Base-by-base conservation (phyloP, 371 early-diverging fungal species). In the Saksenaea oblongispora region DNA sequence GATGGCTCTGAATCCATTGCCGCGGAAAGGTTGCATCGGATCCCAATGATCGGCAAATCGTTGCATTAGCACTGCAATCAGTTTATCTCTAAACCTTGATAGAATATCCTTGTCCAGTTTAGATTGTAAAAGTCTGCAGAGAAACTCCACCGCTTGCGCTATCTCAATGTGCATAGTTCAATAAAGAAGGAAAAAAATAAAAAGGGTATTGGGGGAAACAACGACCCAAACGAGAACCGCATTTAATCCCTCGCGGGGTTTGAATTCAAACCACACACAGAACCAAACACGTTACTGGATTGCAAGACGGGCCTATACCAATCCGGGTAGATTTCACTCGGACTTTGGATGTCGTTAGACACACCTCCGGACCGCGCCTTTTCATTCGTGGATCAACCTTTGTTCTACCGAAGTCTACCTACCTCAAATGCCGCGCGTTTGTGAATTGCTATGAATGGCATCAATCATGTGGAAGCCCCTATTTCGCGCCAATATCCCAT, bases 1-100 rank as follows among this genome's bases (percentile, higher is more conserved):
- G 63, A 92, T 80, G 26, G 91, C 84, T 69, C 93, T 84, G 77
- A 86, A 92, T 17, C 80, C 93, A 70, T 88, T 91, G 59, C 93
- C 93, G 28, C 72, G 72, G 56, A 66, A 72, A 24, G 91, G 88
- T 35, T 81, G 75, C 36, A 87, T 78, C 9, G 84, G 64, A 61
- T 91, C 82, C 93, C 93, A 92, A 64, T 92, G 93, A 58, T 84
- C 74, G 18, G 57, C 56, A 58, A 83, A 88, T 61, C 74, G 73
- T 22, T 70, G 67, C 15, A 63, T 42, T 22, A 87, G 66, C 17
- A 75, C 56, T 9, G 61, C 68, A 31, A 71, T 62, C 34, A 87
- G 70, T 9, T 70, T 68, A 7, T 75, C 54, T n/a, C 74, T 75
- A 35, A 85, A 75, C 5, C 47, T 26, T n/a, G 74, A 66, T 22